phyloP scores from a whole-genome alignment of 225 moss, liverwort and hornwort species.

The Asterella californica region DNA sequence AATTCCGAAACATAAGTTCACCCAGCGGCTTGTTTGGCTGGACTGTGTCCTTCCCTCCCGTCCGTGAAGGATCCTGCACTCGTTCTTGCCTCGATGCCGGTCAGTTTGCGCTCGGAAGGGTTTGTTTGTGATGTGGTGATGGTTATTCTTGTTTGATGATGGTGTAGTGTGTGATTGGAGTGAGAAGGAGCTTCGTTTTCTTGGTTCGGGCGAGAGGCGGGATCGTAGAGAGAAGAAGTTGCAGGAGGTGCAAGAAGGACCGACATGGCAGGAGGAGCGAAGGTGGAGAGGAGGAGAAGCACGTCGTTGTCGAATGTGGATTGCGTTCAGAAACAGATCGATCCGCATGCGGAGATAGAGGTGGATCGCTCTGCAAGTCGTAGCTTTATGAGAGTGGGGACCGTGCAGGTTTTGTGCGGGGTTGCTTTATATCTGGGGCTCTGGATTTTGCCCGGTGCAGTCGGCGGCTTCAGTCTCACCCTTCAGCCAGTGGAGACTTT shows the following conservation, averaged over 20 bases:
- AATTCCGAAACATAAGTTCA: no score
- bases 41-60: no score
- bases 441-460: constrained; percentile 46
- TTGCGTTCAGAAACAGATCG: not conserved
- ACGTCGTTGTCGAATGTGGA: not conserved
- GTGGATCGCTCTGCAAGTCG: not conserved
- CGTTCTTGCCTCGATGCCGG: no score
- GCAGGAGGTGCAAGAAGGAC: not conserved
- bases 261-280: constrained; percentile 9
- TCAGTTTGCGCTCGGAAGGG: no score
- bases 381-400: constrained; percentile 10
- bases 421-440: constrained; percentile 51
- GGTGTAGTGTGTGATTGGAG: no score
- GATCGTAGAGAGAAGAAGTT: no score
- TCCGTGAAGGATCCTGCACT: no score
- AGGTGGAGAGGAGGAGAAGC: not conserved
- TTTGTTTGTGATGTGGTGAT: no score
- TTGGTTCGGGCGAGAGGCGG: no score
- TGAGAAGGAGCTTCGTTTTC: no score
- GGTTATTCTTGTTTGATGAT: no score
- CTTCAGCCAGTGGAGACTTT: constrained; percentile 58
- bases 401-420: constrained; percentile 51
- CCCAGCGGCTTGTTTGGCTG: no score
- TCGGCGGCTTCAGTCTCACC: constrained; percentile 48
- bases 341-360: not conserved